These are phyloP conservation scores for Allium cepa DNA, from an alignment of 106 monocot genomes.

Conservation along the genomic window DNA sequence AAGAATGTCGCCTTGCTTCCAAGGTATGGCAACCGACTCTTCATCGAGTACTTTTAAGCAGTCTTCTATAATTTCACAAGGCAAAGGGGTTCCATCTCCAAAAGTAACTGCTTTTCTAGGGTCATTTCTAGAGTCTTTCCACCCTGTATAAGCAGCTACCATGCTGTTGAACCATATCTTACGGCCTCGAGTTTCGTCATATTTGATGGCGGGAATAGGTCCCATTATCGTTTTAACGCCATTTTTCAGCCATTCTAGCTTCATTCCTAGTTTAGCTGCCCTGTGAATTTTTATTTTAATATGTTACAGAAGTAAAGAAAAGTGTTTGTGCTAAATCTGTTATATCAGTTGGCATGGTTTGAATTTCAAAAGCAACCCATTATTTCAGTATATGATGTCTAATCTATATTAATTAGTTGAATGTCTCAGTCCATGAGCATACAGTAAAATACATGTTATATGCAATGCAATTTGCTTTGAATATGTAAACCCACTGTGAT, in stretches of 20 bases:
- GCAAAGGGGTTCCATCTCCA: constrained; percentile 67
- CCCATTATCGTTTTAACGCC: constrained; percentile 83
- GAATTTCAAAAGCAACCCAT: background rate
- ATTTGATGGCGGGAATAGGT: constrained; percentile 56
- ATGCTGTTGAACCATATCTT: constrained; percentile 94
- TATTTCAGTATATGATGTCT: too few relatives aligned
- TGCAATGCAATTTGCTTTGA: too few relatives aligned
- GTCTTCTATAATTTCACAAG: constrained; percentile 56
- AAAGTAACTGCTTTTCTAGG: constrained; percentile 61
- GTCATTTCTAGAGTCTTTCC: constrained; percentile 68
- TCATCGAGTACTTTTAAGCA: constrained; percentile 64
- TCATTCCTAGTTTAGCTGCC: constrained; percentile 66
- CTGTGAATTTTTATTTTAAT: constrained; percentile 19
- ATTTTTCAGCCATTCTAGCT: constrained; percentile 75
- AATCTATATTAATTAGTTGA: too few relatives aligned
- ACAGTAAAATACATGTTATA: too few relatives aligned
- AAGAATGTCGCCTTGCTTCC: constrained; percentile 78
- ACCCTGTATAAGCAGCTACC: constrained; percentile 77
- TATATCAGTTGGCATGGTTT: background rate
- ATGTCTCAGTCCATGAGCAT: too few relatives aligned
- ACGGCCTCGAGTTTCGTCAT: constrained; percentile 39
- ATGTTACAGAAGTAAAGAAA: background rate
- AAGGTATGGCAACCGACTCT: constrained; percentile 72
- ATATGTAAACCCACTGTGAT: background rate
- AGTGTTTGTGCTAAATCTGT: background rate